Percentiles rank a stretch among this genome's conserved stretches.
phyloP scores from a whole-genome alignment of 768 basidiomycete species.

The Hortiboletus campestris region DNA sequence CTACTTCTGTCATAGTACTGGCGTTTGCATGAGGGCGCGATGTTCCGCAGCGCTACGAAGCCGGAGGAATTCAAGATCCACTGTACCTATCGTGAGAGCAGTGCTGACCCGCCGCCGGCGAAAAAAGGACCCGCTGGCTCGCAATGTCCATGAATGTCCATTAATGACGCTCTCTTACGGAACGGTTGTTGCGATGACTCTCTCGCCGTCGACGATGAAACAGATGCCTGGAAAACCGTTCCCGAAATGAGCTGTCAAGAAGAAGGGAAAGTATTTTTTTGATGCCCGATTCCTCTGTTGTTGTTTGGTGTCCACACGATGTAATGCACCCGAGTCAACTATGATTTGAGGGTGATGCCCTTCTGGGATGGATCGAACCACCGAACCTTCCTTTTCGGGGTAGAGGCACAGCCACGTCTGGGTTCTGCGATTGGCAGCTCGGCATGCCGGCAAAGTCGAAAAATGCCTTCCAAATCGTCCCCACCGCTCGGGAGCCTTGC shows the following conservation, averaged over 20 bases:
- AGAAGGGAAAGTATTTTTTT: not conserved
- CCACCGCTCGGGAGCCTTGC: conserved; percentile 66
- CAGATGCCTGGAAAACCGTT: conserved; percentile 11
- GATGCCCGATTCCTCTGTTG: not conserved
- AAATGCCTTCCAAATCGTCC: conserved; percentile 41
- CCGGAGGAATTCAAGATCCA: not conserved
- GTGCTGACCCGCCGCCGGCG: not conserved
- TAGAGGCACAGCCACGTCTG: conserved; percentile 13
- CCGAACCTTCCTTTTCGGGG: conserved; percentile 33
- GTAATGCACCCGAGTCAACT: not conserved
- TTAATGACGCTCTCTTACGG: not conserved
- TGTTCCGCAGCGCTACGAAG: not conserved
- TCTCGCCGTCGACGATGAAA: conserved; percentile 26
- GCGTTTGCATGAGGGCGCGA: not conserved
- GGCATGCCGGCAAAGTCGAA: conserved; percentile 27
- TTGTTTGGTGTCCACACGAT: no score
- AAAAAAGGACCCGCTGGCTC: not conserved
- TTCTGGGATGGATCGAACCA: conserved; percentile 12
- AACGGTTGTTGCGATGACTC: conserved; percentile 15
- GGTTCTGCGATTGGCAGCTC: conserved; percentile 24
- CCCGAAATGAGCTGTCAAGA: conserved; percentile 28
- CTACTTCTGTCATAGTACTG: not conserved
- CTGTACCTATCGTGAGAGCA: conserved; percentile 5
- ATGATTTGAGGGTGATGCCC: not conserved
- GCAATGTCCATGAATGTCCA: not conserved